Evolutionary conservation across 108 stramenopile species (phyloP).

Genomic region (Chaetoceros muelleri): DNA sequence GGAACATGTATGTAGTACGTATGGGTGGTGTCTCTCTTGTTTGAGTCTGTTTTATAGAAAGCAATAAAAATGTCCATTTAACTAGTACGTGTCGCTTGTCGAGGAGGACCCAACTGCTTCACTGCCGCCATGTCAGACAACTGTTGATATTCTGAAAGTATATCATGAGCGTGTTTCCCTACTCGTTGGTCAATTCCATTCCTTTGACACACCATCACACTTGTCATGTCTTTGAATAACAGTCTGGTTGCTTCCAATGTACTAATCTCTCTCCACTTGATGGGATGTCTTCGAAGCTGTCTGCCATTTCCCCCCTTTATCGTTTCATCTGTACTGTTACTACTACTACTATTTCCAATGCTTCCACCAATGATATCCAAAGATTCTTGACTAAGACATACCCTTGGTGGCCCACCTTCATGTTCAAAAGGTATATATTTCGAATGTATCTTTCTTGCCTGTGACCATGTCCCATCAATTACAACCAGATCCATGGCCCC

Average conservation of each 20-base stretch:
- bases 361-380: conserved; percentile 7
- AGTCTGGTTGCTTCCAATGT: conserved; percentile 53
- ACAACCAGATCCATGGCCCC: conserved; percentile 30
- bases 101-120: conserved; percentile 23
- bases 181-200: not conserved
- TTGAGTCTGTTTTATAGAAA: not conserved
- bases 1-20: not conserved
- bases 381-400: conserved; percentile 37
- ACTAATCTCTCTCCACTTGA: conserved; percentile 50
- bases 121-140: conserved; percentile 26
- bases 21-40: not conserved
- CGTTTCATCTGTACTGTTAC: conserved; percentile 3
- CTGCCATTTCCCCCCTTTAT: conserved; percentile 15
- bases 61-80: too few relatives aligned
- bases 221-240: conserved; percentile 35
- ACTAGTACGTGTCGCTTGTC: too few relatives aligned
- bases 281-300: conserved; percentile 55
- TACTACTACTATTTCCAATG: not conserved
- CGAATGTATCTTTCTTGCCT: conserved; percentile 49
- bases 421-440: conserved; percentile 14
- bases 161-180: not conserved
- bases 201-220: not conserved
- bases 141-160: conserved; percentile 15
- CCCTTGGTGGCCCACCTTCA: conserved; percentile 12
- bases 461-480: conserved; percentile 68